These are phyloP conservation scores for Echium plantagineum DNA, from an alignment of 257 asterid species.

Conservation along the genomic window DNA sequence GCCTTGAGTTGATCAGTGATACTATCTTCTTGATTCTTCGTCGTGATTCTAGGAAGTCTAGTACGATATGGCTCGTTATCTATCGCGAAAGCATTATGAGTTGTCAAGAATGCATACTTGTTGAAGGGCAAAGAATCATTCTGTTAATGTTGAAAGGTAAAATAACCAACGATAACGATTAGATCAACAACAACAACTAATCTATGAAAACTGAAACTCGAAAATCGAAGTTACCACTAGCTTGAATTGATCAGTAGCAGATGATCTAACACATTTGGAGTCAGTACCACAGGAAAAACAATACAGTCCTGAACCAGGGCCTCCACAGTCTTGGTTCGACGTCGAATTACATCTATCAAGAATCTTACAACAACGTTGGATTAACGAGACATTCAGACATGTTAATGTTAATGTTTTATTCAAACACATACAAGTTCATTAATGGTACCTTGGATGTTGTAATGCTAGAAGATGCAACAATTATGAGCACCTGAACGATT, in stretches of 20 bases:
- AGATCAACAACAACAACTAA: neutral
- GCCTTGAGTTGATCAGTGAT: conserved; percentile 67
- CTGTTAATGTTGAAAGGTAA: conserved; percentile 34
- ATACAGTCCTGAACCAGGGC: conserved; percentile 27
- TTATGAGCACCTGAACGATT: neutral
- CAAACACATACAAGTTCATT: no score
- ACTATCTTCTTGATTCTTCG: conserved; percentile 67
- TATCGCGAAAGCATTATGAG: conserved; percentile 69
- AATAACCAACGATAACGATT: neutral
- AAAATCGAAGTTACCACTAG: conserved; percentile 33
- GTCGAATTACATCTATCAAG: conserved; percentile 43
- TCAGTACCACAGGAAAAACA: conserved; percentile 47
- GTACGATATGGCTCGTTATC: conserved; percentile 39
- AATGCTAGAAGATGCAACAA: neutral
- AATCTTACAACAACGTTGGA: conserved; percentile 20
- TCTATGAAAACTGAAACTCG: neutral
- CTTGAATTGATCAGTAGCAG: conserved; percentile 50
- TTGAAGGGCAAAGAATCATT: conserved; percentile 71
- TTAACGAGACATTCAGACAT: no score
- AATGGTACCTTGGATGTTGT: neutral
- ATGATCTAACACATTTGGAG: conserved; percentile 54
- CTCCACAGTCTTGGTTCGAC: conserved; percentile 39
- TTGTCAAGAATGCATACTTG: conserved; percentile 74
- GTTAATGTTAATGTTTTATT: no score
- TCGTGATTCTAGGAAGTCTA: conserved; percentile 42